Evolutionary conservation across 371 early-diverging fungal species (phyloP), one percentile per base, ranked within the genome.

Genomic region (Batkoa obscura): DNA sequence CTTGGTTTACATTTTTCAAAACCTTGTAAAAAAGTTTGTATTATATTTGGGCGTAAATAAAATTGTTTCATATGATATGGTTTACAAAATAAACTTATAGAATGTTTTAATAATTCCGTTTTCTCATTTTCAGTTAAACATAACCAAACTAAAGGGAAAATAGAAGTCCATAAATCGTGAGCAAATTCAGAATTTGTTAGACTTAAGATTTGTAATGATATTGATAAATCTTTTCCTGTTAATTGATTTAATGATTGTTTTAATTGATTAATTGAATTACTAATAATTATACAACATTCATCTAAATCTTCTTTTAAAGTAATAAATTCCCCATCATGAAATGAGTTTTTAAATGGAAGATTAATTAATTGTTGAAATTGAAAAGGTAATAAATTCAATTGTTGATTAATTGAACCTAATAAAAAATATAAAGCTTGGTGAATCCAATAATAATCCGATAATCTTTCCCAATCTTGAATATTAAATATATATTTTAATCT

Each of bases 391-490:
- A 41, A 72, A 60, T 3, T 62, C 30, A 64, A 58, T 1, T 73
- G 62, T 38, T 66, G 63, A 35, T 66, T 68, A 23, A 80, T 66
- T 10, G 81, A 76, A 0, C 89, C 88, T 34, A 94, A 60, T 17
- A 96, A 61, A 13, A 98, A 59, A 63, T 90, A 90, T 43, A 90
- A 59, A 0, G 90, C 89, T 58, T 95, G 93, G 56, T 83, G 84
- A 3, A 97, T 67, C 94, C 96, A 97, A 61, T 88, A 96, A 12
- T 78, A 73, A 15, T 72, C 70, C 0, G 84, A 74, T 12, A 97
- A 70, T 55, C 72, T 79, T 49, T 94, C 94, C 98, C 98, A 98
- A 58, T 90, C 93, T 62, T 98, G 98, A 0, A 89, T 76, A 33
- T 86, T 86, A 37, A 98, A 59, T 17, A 96, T 72, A 60, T 97